Evolutionary conservation across 768 basidiomycete species (phyloP).

Genomic region (Auricularia heimuer): DNA sequence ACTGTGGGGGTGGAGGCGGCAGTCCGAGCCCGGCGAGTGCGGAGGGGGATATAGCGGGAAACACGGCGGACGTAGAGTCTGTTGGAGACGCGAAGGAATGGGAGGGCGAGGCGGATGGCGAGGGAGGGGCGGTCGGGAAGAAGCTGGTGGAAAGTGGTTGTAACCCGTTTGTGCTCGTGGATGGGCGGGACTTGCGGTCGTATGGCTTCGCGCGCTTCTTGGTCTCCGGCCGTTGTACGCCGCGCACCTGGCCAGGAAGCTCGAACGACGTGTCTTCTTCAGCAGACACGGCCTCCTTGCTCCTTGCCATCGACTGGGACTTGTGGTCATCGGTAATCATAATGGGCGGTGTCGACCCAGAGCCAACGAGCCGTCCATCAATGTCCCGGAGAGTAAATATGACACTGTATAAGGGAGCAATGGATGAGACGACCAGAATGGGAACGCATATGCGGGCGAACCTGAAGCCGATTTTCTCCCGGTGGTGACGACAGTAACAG

Average conservation of each 20-base stretch:
- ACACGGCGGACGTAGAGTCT: neutral
- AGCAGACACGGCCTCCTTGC: neutral
- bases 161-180: neutral
- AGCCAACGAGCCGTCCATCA: conserved; percentile 68
- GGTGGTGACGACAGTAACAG: conserved; percentile 97
- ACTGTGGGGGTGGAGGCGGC: neutral
- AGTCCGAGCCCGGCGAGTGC: neutral
- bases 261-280: neutral
- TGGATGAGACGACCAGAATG: neutral
- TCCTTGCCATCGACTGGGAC: conserved; percentile 30
- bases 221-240: neutral
- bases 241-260: neutral
- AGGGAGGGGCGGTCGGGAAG: conserved; percentile 8
- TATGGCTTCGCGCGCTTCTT: conserved; percentile 2
- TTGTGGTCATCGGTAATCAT: conserved; percentile 99
- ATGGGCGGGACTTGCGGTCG: neutral
- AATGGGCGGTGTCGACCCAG: conserved; percentile 77
- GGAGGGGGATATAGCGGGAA: neutral
- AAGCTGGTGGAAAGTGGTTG: conserved; percentile 5
- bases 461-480: conserved; percentile 86
- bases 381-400: conserved; percentile 79
- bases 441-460: conserved; percentile 9
- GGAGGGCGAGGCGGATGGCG: neutral
- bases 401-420: conserved; percentile 37
- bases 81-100: conserved; percentile 3